Conservation (phyloP, 768 basidiomycete genomes). For the Lyophyllum decastes region DNA sequence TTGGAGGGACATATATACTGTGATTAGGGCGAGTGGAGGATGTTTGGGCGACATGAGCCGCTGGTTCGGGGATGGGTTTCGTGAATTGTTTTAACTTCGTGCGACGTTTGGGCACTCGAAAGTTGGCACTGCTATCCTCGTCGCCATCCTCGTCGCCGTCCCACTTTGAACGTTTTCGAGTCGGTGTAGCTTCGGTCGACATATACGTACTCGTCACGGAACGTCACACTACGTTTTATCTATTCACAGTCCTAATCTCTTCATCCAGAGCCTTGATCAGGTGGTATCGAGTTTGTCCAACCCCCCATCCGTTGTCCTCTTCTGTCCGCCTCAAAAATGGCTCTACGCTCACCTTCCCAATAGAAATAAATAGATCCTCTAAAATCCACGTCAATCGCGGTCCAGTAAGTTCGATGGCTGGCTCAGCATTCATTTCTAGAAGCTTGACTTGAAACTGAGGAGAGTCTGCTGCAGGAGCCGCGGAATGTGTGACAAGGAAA, state of each 20-base stretch:
- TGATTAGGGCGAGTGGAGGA: conserved; percentile 34
- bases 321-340: conserved; percentile 54
- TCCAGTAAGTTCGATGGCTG: conserved; percentile 94
- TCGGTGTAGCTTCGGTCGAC: conserved; percentile 48
- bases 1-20: conserved; percentile 74
- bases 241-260: conserved; percentile 34
- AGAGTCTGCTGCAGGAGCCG: conserved; percentile 6
- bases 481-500: conserved; percentile 67
- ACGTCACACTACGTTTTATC: conserved; percentile 3
- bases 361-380: conserved; percentile 75
- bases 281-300: conserved; percentile 53
- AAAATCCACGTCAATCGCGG: conserved; percentile 79
- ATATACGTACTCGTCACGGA: conserved; percentile 11
- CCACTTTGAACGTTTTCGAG: conserved; percentile 81
- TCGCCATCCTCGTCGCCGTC: conserved; percentile 48
- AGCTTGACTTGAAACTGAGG: conserved; percentile 62
- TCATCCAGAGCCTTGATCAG: conserved; percentile 72
- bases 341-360: conserved; percentile 65
- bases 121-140: conserved; percentile 20
- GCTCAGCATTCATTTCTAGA: conserved; percentile 92
- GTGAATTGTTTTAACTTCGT: conserved; percentile 42
- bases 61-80: conserved; percentile 21
- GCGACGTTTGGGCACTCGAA: conserved; percentile 50
- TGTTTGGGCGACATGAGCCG: conserved; percentile 16
- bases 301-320: conserved; percentile 36